These are phyloP conservation scores for Ogataea haglerorum DNA, from an alignment of 805 yeast species.

Conservation along the genomic window DNA sequence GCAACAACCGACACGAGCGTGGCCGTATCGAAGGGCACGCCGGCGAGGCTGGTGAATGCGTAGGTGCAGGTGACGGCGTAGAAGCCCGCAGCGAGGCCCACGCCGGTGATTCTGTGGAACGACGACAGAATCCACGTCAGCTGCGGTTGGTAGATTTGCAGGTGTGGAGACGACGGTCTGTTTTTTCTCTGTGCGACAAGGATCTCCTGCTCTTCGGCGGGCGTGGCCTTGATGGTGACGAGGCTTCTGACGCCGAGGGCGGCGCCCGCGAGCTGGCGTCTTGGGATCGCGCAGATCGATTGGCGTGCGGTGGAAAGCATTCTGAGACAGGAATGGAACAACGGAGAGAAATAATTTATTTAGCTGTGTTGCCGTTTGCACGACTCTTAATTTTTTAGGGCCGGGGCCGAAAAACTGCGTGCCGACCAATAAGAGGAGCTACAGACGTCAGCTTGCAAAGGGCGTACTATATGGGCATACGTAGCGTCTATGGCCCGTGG, in stretches of 20 bases:
- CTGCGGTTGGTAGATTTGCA: conserved; percentile 88
- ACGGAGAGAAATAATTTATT: background rate
- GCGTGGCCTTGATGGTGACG: conserved; percentile 49
- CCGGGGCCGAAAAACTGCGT: conserved; percentile 9
- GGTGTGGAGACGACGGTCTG: conserved; percentile 91
- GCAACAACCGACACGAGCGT: conserved; percentile 53
- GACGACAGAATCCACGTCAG: conserved; percentile 78
- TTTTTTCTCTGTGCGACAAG: conserved; percentile 76
- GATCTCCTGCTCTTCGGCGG: conserved; percentile 62
- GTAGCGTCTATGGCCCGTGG: background rate
- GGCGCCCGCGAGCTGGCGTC: conserved; percentile 5
- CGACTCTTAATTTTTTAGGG: conserved; percentile 5
- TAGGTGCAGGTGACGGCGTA: conserved; percentile 74
- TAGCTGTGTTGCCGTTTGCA: background rate
- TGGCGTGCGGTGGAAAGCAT: conserved; percentile 22
- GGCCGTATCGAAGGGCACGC: conserved; percentile 53
- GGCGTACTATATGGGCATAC: background rate
- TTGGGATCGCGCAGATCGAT: conserved; percentile 18
- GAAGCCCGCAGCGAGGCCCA: conserved; percentile 72
- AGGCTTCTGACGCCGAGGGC: conserved; percentile 27
- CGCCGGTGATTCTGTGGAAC: conserved; percentile 86
- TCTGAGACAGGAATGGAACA: background rate
- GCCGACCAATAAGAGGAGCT: conserved; percentile 3
- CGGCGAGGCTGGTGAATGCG: conserved; percentile 65
- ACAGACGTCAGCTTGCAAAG: conserved; percentile 4